Percentiles rank a stretch among this genome's conserved stretches.
phyloP scores from a whole-genome alignment of 306 rosid genomes.

The Cucumis hystrix region DNA sequence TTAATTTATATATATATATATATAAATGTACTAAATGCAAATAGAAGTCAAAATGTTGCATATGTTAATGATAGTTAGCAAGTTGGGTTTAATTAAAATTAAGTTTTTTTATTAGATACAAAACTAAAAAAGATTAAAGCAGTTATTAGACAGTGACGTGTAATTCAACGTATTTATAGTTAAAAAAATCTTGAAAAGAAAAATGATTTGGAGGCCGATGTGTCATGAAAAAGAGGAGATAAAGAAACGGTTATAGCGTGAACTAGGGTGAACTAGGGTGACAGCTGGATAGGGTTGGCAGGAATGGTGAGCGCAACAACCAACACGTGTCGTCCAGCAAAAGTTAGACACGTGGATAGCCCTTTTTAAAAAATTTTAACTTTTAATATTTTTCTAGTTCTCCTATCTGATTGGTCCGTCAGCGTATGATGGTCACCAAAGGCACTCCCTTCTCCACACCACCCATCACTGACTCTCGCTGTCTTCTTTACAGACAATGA shows the following conservation, averaged over 20 bases:
- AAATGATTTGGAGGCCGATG: background rate
- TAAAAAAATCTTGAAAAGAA: background rate
- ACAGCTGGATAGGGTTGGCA: slow-evolving; percentile 9
- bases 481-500: background rate
- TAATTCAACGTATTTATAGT: too few relatives aligned
- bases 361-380: too few relatives aligned
- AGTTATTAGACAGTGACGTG: background rate
- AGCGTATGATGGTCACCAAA: background rate
- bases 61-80: background rate
- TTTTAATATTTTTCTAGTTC: background rate
- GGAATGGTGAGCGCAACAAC: background rate
- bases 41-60: too few relatives aligned
- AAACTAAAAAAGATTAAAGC: too few relatives aligned
- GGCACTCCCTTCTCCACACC: background rate
- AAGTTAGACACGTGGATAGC: background rate
- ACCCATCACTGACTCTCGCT: background rate
- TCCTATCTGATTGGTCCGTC: slow-evolving; percentile 1
- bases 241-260: slow-evolving; percentile 7
- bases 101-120: too few relatives aligned
- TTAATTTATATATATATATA: too few relatives aligned
- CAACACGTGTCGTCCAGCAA: background rate
- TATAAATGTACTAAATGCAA: too few relatives aligned
- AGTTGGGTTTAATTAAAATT: too few relatives aligned
- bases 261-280: background rate
- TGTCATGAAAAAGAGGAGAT: background rate